Conservation (phyloP, 139 green algal species). For the Coelastrella sp. region DNA sequence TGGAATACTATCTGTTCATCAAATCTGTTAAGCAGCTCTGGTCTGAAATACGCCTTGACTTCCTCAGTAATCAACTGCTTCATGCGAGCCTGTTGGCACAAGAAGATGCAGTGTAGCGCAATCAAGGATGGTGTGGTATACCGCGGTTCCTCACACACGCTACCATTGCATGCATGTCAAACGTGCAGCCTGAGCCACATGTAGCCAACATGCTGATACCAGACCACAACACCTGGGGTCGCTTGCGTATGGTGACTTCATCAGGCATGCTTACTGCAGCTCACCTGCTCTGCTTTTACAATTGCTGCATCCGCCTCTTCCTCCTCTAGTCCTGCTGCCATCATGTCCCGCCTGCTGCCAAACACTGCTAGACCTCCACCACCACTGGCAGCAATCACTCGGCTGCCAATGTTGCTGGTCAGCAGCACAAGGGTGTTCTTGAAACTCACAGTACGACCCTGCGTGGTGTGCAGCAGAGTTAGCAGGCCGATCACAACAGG, state of each 20-base stretch:
- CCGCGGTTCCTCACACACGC: too few relatives aligned
- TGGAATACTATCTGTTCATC: constrained; percentile 81
- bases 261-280: too few relatives aligned
- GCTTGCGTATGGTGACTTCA: too few relatives aligned
- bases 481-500: too few relatives aligned
- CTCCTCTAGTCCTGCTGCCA: background rate
- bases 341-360: constrained; percentile 4
- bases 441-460: constrained; percentile 93
- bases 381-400: constrained; percentile 71
- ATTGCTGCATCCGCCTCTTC: constrained; percentile 32
- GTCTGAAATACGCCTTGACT: constrained; percentile 66
- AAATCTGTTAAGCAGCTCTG: constrained; percentile 71
- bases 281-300: background rate
- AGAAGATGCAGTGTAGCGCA: too few relatives aligned
- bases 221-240: too few relatives aligned
- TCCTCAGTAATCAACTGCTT: constrained; percentile 80
- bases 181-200: too few relatives aligned
- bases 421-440: constrained; percentile 94
- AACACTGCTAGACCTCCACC: background rate
- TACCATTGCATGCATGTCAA: too few relatives aligned
- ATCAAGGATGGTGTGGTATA: too few relatives aligned
- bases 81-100: constrained; percentile 55
- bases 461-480: too few relatives aligned
- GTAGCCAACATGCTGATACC: background rate
- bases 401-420: constrained; percentile 92